Conservation (phyloP, 768 basidiomycete genomes). For the Boletus sensibilis region DNA sequence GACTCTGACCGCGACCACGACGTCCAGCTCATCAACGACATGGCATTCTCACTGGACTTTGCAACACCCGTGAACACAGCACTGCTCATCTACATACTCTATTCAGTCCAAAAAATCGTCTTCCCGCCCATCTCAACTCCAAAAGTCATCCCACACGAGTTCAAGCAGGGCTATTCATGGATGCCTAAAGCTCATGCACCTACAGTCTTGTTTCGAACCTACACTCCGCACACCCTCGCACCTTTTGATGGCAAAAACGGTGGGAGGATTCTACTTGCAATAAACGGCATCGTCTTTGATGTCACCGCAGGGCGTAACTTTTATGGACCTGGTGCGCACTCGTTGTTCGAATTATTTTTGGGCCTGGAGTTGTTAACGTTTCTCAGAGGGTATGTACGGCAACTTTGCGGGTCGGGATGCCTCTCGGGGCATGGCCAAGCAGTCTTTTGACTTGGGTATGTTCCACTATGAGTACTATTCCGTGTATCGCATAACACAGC, state of each 20-base stretch:
- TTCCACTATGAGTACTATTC: background rate
- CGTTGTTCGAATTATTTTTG: background rate
- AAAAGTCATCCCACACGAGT: conserved; percentile 57
- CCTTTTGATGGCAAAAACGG: conserved; percentile 64
- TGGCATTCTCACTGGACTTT: conserved; percentile 45
- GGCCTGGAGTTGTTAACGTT: background rate
- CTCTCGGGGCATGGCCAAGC: conserved; percentile 95
- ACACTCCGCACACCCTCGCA: conserved; percentile 72
- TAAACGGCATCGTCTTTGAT: conserved; percentile 88
- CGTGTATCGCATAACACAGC: background rate
- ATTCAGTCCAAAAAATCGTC: conserved; percentile 70
- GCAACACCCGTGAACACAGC: conserved; percentile 81
- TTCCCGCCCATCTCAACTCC: conserved; percentile 62
- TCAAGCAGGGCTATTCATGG: conserved; percentile 89
- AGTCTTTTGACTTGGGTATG: conserved; percentile 90
- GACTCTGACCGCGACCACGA: conserved; percentile 16
- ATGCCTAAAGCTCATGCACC: conserved; percentile 82
- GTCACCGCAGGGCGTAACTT: conserved; percentile 87
- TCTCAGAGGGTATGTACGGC: conserved; percentile 88
- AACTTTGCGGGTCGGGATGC: conserved; percentile 98
- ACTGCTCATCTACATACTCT: conserved; percentile 74
- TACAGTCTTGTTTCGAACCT: conserved; percentile 72
- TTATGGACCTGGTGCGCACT: conserved; percentile 84
- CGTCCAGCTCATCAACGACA: conserved; percentile 12
- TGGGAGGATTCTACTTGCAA: conserved; percentile 80